Evolutionary conservation across 257 asterid genomes (phyloP), one percentile per base, ranked within the genome.

Genomic region (Penstemon eatonii): DNA sequence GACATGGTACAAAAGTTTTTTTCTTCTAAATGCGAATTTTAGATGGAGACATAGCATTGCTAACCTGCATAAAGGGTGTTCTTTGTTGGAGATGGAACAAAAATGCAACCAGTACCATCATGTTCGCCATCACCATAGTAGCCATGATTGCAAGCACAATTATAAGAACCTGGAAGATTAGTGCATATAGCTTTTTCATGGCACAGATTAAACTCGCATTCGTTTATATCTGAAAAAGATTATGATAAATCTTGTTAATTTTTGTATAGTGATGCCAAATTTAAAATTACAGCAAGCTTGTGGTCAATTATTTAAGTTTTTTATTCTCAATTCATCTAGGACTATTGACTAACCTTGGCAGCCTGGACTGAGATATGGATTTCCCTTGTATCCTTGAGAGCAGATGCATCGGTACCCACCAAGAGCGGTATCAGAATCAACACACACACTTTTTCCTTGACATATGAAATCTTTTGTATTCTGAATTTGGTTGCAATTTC

Each of bases 361-460:
- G 55, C 86, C 83, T 13, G 81, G 74, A 19, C 67, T 63, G 67
- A 80, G 82, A 58, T 80, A 80, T 2, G 78, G 82, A 59, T 80
- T 76, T 25, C 85, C 85, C 8, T 18, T 15, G 69, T 58, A 81
- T 39, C 85, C 85, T 4, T 1, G 8, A 0, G 79, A 67, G 73
- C 85, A 80, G 8, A 36, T 67, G 67, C 85, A 80, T 4, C 73
- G 75, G 43, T 73, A 73, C 12, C 85, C 85, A 63, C 80, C 85
- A 8, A 55, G 51, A 56, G 8, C 46, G 0, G 71, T 36, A 6
- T 13, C 72, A 4, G 80, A 71, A 58, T 80, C 82, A 42, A 77
- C 76, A 37, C 85, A 80, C 18, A 40, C 39, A 9, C 82, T 80
- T 3, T 67, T 33, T 40, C 52, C 66, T 44, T 66, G 70, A 33